phyloP scores from a whole-genome alignment of 345 rosid species.

The Citrus glauca region DNA sequence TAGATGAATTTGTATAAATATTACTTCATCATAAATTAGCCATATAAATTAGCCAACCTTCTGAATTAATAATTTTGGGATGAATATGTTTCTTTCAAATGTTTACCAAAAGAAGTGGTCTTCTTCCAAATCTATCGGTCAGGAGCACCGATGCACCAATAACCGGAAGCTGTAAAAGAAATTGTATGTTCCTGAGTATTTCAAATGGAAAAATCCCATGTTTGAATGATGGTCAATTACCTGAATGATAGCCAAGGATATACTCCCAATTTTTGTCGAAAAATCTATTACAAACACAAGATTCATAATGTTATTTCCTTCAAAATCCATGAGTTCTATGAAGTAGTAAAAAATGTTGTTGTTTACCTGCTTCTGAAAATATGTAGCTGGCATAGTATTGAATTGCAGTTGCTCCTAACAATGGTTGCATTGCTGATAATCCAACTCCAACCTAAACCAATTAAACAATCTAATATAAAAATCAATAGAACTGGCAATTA shows the following conservation, averaged over 20 bases:
- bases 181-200: neutral
- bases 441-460: slow-evolving; percentile 50
- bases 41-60: no score
- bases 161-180: slow-evolving; percentile 19
- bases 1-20: no score
- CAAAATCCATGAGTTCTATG: neutral
- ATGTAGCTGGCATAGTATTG: slow-evolving; percentile 41
- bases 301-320: neutral
- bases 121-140: slow-evolving; percentile 26
- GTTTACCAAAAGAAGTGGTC: slow-evolving; percentile 32
- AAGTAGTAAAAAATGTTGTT: neutral
- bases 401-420: slow-evolving; percentile 43
- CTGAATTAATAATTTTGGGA: neutral
- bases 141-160: slow-evolving; percentile 6
- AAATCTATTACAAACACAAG: neutral
- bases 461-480: neutral
- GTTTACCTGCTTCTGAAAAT: slow-evolving; percentile 50
- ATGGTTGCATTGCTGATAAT: slow-evolving; percentile 53
- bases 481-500: neutral
- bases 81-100: neutral
- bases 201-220: neutral
- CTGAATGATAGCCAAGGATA: neutral
- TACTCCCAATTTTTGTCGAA: slow-evolving; percentile 1
- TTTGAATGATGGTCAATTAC: neutral
- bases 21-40: neutral